Evolutionary conservation across 768 basidiomycete species (phyloP), one percentile per base, ranked within the genome.

Genomic region (Serendipita sp.): DNA sequence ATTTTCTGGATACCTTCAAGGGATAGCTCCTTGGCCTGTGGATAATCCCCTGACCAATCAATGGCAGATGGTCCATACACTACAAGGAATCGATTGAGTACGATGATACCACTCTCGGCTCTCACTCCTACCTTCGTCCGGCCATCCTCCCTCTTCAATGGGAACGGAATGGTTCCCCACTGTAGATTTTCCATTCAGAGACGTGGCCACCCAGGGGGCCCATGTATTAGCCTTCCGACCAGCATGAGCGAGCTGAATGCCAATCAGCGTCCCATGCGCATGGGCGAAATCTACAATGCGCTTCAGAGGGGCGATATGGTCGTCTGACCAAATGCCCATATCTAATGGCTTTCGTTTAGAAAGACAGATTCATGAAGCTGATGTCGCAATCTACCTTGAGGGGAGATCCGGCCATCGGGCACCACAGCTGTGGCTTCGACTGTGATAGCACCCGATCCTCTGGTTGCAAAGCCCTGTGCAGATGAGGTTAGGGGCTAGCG

Each of bases 171-270:
- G 68, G 1, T 66, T 70, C 3, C 70, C 68, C 17, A 22, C 33
- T 17, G 48, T 64, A 61, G 42, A 58, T 48, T 63, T 5, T 20
- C 64, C 65, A 60, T 64, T 17, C 62, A 65, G 43, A 42, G 67
- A 60, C 61, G 68, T 67, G 72, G 76, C 28, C 26, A 86, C 77
- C 85, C 85, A 90, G 1, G 86, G 85, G 0, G 87, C 78, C 60
- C 79, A 75, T 0, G 82, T 85, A 7, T 81, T 83, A 0, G 85
- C 83, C 70, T 94, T 93, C 30, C 82, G 69, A 0, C 82, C 82
- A 0, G 84, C 86, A 70, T 92, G 89, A 0, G 82, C 81, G 20
- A 93, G 80, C 69, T 93, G 90, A 33, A 93, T 77, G 1, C 86
- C 90, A 28, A 92, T 82, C 53, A 79, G 76, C 0, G 83, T 79